Percentiles rank a stretch among this genome's conserved stretches.
These are phyloP conservation scores for Musa troglodytarum DNA, from an alignment of 176 grass and related monocot species.

Conservation along the genomic window DNA sequence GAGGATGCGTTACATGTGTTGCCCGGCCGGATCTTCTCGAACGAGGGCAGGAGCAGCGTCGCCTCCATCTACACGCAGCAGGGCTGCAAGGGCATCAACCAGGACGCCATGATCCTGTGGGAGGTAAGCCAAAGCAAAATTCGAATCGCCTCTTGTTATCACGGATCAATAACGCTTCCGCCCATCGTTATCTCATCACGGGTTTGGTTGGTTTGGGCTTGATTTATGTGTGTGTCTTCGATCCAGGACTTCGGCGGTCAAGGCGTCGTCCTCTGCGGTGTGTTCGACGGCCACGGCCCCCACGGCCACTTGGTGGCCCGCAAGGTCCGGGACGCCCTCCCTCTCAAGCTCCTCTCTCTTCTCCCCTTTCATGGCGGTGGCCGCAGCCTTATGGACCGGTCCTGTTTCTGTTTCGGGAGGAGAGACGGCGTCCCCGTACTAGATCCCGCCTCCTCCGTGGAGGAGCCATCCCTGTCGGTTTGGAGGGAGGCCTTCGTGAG, in stretches of 20 bases:
- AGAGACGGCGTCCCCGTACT: background rate
- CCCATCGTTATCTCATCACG: background rate
- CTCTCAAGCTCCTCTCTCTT: constrained; percentile 65
- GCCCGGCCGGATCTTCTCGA: constrained; percentile 87
- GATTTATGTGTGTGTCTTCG: constrained; percentile 14
- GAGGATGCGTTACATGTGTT: constrained; percentile 64
- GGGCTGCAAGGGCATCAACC: constrained; percentile 92
- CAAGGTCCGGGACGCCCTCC: constrained; percentile 65
- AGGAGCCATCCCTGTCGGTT: constrained; percentile 23
- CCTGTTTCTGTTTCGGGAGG: background rate
- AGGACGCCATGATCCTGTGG: constrained; percentile 99
- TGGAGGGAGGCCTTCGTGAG: constrained; percentile 78
- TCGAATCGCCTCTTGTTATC: background rate
- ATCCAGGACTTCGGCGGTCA: constrained; percentile 48
- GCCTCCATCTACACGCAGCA: constrained; percentile 83
- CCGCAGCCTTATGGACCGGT: background rate
- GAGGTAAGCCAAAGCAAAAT: constrained; percentile 43
- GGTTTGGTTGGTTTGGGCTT: background rate
- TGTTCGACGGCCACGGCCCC: constrained; percentile 96
- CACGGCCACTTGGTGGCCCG: constrained; percentile 82
- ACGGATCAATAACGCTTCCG: background rate
- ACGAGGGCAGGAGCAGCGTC: constrained; percentile 60
- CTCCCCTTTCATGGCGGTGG: constrained; percentile 32
- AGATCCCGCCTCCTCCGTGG: background rate
- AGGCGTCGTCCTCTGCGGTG: constrained; percentile 69